Evolutionary conservation across 352 stramenopile genomes (phyloP), one percentile per base, ranked within the genome.

Genomic region (Elongisporangium prolatum): DNA sequence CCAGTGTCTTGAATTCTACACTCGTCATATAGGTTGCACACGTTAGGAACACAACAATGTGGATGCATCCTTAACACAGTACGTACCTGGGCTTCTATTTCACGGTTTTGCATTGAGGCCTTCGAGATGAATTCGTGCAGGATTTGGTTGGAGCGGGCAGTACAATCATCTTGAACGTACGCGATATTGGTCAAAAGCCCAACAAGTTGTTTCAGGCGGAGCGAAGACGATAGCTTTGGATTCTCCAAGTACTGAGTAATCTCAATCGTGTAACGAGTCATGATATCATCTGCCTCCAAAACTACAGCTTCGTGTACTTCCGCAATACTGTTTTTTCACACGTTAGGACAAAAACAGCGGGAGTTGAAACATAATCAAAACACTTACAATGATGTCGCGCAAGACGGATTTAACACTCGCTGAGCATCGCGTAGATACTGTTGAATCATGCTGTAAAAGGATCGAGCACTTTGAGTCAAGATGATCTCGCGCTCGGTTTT

Each of bases 371-470:
- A 50, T 9, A 58, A 9, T 16, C 21, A 28, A 21, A 48, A 3
- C 11, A 69, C 75, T 57, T 75, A 91, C 81, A 85, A 72, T 11
- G 82, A 91, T 0, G 84, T 90, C 7, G 84, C 80, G 59, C 80
- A 94, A 11, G 84, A 91, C 17, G 84, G 82, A 57, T 89, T 91
- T 34, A 94, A 66, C 49, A 94, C 77, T 1, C 84, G 82, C 53
- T 90, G 82, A 4, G 84, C 62, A 59, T 94, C 84, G 1, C 84
- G 78, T 1, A 94, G 62, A 63, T 86, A 94, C 59, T 94, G 84
- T 51, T 94, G 84, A 2, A 94, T 63, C 52, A 90, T 80, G 20
- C 77, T 88, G 63, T 91, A 92, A 57, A 92, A 90, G 1, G 71
- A 84, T 2, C 81, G 68, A 18, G 80, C 82, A 56, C 84, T 94